These are phyloP conservation scores for Evernia prunastri DNA, from an alignment of 495 filamentous ascomycete species.

Conservation along the genomic window DNA sequence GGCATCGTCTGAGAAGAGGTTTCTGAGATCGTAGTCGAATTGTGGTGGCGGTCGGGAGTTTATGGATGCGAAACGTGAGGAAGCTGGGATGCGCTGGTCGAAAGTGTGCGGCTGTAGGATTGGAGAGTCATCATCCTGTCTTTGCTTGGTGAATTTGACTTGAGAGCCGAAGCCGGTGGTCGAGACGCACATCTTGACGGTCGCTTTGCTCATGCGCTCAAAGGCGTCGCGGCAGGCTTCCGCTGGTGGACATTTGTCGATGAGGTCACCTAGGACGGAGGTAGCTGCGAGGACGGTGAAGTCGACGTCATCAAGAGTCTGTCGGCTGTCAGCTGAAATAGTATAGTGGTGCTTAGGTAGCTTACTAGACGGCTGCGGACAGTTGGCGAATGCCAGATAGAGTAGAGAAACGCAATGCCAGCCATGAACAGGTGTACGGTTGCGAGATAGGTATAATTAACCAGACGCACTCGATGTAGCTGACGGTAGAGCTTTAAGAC, in stretches of 20 bases:
- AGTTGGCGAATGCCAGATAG: constrained; percentile 90
- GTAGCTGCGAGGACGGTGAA: constrained; percentile 93
- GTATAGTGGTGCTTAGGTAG: constrained; percentile 10
- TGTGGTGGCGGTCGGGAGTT: constrained; percentile 35
- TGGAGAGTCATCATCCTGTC: constrained; percentile 22
- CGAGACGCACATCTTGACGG: constrained; percentile 81
- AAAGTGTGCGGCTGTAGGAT: constrained; percentile 15
- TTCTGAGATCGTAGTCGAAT: constrained; percentile 62
- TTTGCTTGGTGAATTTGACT: constrained; percentile 29
- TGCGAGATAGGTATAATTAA: constrained; percentile 95
- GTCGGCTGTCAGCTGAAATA: constrained; percentile 9
- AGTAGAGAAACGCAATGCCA: constrained; percentile 90
- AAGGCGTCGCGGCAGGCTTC: constrained; percentile 90
- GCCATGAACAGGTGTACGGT: constrained; percentile 98
- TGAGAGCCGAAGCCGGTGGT: constrained; percentile 70
- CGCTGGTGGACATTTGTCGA: constrained; percentile 71
- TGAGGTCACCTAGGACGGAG: constrained; percentile 71
- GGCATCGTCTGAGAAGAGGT: constrained; percentile 39
- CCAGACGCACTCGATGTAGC: constrained; percentile 76
- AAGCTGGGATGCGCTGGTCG: constrained; percentile 16
- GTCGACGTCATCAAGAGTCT: constrained; percentile 92
- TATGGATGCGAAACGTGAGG: constrained; percentile 14
- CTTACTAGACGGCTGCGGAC: constrained; percentile 78
- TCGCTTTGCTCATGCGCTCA: constrained; percentile 90
- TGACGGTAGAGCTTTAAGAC: constrained; percentile 86